These are phyloP conservation scores for Clonostachys rosea DNA, from an alignment of 2,329 filamentous ascomycete species.

Conservation along the genomic window DNA sequence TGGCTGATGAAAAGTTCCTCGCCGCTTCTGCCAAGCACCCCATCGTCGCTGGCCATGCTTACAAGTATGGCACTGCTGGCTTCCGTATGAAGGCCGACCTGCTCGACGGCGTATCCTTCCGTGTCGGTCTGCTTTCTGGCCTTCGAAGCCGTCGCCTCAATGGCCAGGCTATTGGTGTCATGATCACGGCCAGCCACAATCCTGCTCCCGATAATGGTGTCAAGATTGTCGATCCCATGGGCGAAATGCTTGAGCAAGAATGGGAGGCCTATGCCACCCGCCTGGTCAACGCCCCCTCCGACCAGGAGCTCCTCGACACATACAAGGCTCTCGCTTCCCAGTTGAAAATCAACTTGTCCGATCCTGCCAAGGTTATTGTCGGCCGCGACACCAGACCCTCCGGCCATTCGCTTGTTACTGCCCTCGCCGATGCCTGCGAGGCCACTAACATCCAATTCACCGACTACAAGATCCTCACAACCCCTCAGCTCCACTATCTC, in stretches of 20 bases:
- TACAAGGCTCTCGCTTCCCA: slow-evolving; percentile 73
- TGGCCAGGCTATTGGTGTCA: slow-evolving; percentile 89
- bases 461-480: slow-evolving; percentile 90
- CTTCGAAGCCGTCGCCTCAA: slow-evolving; percentile 86
- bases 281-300: slow-evolving; percentile 78
- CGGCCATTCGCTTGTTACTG: slow-evolving; percentile 74
- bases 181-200: slow-evolving; percentile 95
- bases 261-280: slow-evolving; percentile 89
- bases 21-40: slow-evolving; percentile 59
- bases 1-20: slow-evolving; percentile 53
- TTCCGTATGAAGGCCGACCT: slow-evolving; percentile 71
- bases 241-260: slow-evolving; percentile 94
- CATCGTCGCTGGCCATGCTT: slow-evolving; percentile 48
- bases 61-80: slow-evolving; percentile 64
- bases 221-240: slow-evolving; percentile 95
- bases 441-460: slow-evolving; percentile 69
- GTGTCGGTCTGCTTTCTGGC: slow-evolving; percentile 83
- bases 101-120: slow-evolving; percentile 87
- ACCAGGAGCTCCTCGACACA: slow-evolving; percentile 69
- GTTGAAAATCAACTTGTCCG: slow-evolving; percentile 68
- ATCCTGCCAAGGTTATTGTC: slow-evolving; percentile 77
- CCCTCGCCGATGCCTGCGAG: slow-evolving; percentile 74
- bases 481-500: slow-evolving; percentile 96
- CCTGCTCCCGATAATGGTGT: slow-evolving; percentile 86
- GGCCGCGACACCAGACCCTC: slow-evolving; percentile 92